A percentile compares a stretch with the other conserved stretches of the same genome.
phyloP scores from a whole-genome alignment of 768 basidiomycete genomes.

The Collybiopsis confluens region DNA sequence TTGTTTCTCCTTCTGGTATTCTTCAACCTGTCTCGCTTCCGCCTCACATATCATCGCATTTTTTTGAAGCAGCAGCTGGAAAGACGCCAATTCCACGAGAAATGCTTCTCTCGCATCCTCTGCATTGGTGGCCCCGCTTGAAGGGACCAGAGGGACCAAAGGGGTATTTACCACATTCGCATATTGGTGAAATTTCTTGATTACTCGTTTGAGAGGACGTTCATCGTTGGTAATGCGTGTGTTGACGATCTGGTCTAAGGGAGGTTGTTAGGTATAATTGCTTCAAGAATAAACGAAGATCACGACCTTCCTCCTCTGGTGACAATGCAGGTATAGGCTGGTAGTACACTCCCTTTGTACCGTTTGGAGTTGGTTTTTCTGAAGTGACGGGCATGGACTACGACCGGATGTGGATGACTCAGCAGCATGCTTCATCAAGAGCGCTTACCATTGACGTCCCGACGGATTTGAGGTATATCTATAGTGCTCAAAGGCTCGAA shows the following conservation, averaged over 20 bases:
- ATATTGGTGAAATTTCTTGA: conserved; percentile 80
- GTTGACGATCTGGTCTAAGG: conserved; percentile 72
- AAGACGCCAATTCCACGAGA: conserved; percentile 71
- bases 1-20: conserved; percentile 71
- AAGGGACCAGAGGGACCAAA: conserved; percentile 27
- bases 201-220: conserved; percentile 68
- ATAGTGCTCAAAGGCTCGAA: too few species aligned
- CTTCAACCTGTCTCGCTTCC: conserved; percentile 79
- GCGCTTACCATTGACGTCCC: not conserved
- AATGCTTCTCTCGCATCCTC: conserved; percentile 79
- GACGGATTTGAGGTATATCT: too few species aligned
- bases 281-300: conserved; percentile 4
- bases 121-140: conserved; percentile 25
- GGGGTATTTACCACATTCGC: conserved; percentile 52
- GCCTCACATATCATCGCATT: conserved; percentile 82
- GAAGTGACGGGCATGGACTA: not conserved
- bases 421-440: too few species aligned
- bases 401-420: not conserved
- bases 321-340: conserved; percentile 38
- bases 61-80: conserved; percentile 73
- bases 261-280: conserved; percentile 13
- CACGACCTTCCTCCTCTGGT: conserved; percentile 59
- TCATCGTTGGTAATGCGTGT: conserved; percentile 82
- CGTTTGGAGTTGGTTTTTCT: not conserved
- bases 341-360: not conserved